Base-by-base conservation (phyloP, 306 rosid genomes). In the Quercus robur region DNA sequence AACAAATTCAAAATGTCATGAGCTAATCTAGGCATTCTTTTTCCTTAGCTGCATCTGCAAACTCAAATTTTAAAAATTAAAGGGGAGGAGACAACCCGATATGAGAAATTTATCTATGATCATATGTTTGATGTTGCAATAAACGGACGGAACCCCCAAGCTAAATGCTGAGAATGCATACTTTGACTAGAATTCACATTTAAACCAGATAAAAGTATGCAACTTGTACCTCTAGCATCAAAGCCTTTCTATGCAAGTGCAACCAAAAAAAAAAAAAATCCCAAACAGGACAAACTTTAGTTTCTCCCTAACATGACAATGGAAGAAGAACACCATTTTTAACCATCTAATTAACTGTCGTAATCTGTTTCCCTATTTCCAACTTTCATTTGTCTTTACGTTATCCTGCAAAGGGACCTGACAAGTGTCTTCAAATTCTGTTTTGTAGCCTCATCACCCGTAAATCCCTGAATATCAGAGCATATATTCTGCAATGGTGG, bases 381-480 rank as follows among this genome's bases (percentile, higher is more conserved):
- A 28, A 57, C 62, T 41, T 56, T 38, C 75, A 62, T 74, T 79
- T 30, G 52, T 70, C 84, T 70, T 91, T 86, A 93, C 77, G 89
- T 55, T 26, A 87, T 80, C 90, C 96, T 90, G 88, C 97, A 87
- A 68, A 93, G 98, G 58, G 91, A 88, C 87, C 80, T 88, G 88
- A 93, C 85, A 70, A 93, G 94, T 64, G 85, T 33, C 82, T 93
- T 93, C 84, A 93, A 83, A 81, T 91, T 90, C 83, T 67, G 80
- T 75, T 84, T 90, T 28, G 93, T 87, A 73, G 85, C 87, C 85
- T 93, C 97, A 33, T 93, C 98, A 3, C 98, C 93, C 23, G 93
- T 87, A 77, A 91, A 88, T 66, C 92, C 92, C 74, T 83, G 81
- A 55, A 91, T 23, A 71, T 91, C 93, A 56, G 91, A 89, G 84